phyloP scores from a whole-genome alignment of 192 early-diverging fungal genomes.

The Phlyctochytrium planicorne region DNA sequence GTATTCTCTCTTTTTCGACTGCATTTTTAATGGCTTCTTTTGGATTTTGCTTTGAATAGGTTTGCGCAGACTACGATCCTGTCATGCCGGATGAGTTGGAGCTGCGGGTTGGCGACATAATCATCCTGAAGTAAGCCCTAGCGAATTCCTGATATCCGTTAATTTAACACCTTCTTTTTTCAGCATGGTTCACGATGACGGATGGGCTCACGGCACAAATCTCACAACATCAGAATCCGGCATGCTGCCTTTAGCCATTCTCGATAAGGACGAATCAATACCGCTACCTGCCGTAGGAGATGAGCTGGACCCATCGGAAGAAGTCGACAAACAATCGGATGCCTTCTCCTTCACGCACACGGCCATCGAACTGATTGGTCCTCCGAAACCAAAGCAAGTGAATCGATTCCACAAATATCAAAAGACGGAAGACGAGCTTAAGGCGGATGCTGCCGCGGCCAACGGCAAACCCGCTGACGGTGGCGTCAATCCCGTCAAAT shows the following conservation, averaged over 20 bases:
- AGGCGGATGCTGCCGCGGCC: not conserved
- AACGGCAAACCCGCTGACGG: not conserved
- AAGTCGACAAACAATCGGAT: not conserved
- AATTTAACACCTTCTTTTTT: not conserved
- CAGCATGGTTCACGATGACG: conserved; percentile 11
- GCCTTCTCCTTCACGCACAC: conserved; percentile 6
- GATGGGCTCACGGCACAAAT: conserved; percentile 19
- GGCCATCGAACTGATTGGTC: not conserved
- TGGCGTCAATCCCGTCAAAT: not conserved
- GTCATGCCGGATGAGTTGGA: conserved; percentile 24
- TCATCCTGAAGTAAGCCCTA: conserved; percentile 13
- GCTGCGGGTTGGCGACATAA: conserved; percentile 16
- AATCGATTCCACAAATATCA: not conserved
- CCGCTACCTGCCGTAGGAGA: not conserved
- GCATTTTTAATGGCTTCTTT: no score
- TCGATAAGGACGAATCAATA: not conserved
- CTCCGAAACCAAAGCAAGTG: not conserved
- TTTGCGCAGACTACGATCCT: conserved; percentile 14
- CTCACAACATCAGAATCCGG: conserved; percentile 9
- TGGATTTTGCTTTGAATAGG: no score
- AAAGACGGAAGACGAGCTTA: not conserved
- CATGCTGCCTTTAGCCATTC: conserved; percentile 14
- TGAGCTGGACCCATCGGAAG: not conserved
- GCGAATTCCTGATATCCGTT: conserved; percentile 6
- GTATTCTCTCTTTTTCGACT: no score